Evolutionary conservation across 1,284 basidiomycete genomes (phyloP), one percentile per base, ranked within the genome.

Genomic region (Chalciporus sp.): DNA sequence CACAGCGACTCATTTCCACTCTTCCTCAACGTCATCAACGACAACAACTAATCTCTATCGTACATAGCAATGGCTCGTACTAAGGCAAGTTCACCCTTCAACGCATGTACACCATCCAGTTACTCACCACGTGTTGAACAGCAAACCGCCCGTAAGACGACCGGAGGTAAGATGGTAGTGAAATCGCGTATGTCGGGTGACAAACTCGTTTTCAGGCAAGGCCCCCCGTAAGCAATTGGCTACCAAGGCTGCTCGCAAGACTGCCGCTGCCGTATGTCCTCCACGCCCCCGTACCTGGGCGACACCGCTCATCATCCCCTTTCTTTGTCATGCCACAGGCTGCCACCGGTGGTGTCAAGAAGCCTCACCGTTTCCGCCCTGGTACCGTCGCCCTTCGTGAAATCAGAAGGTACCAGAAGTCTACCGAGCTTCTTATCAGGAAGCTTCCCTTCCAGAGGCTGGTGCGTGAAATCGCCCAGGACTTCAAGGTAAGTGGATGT

Each of bases 311-410:
- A 55, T 57, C 56, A 55, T 50, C 53, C 45, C 42, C 52, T 51
- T 59, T 23, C 51, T 51, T 61, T 56, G 45, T 61, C 47, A 19
- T 62, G 16, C 31, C 49, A 51, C 53, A 88, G 82, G 84, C 90
- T 58, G 83, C 89, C 54, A 90, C 95, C 68, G 95, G 94, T 79
- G 95, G 95, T 88, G 94, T 95, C 71, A 95, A 95, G 92, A 95
- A 95, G 81, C 92, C 93, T 60, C 94, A 96, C 77, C 86, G 94
- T 73, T 97, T 96, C 92, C 88, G 93, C 75, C 95, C 95, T 68
- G 95, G 95, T 83, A 97, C 95, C 67, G 94, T 98, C 80, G 95
- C 95, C 67, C 92, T 98, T 60, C 92, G 95, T 86, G 95, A 98
- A 81, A 98, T 98, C 68, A 84, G 95, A 77, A 85, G 94, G 73